Conservation (phyloP, 1,284 basidiomycete genomes). For the Moesziomyces sp. region DNA sequence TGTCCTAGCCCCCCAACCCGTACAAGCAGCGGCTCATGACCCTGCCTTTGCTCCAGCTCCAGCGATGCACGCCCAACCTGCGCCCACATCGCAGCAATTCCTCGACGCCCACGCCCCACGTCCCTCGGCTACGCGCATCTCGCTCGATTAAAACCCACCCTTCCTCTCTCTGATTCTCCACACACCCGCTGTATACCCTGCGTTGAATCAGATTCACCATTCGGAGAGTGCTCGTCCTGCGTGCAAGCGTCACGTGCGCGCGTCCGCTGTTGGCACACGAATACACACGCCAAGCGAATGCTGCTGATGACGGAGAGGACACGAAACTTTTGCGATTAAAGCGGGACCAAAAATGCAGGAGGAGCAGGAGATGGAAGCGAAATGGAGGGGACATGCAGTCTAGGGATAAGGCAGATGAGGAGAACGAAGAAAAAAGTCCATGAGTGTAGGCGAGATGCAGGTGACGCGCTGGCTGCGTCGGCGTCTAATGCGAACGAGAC, state of each 20-base stretch:
- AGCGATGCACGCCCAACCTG: neutral
- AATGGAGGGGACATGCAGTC: neutral
- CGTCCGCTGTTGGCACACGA: neutral
- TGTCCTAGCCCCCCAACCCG: slow-evolving; percentile 8
- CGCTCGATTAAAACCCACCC: slow-evolving; percentile 13
- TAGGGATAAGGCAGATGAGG: neutral
- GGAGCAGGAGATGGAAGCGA: slow-evolving; percentile 6
- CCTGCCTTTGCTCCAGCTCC: neutral
- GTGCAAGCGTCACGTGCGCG: neutral
- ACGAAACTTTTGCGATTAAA: slow-evolving; percentile 1
- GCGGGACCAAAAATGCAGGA: neutral
- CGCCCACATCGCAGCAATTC: slow-evolving; percentile 1
- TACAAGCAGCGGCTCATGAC: slow-evolving; percentile 2
- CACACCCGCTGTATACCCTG: neutral
- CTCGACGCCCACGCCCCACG: slow-evolving; percentile 10
- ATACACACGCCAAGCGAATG: no score
- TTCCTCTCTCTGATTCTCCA: neutral
- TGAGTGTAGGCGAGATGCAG: neutral
- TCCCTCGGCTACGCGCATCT: slow-evolving; percentile 26
- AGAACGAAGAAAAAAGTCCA: slow-evolving; percentile 7
- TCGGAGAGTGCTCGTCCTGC: no score
- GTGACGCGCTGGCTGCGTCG: neutral
- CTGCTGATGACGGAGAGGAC: neutral
- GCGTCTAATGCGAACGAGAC: neutral
- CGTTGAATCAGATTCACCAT: neutral